Percentiles rank a stretch among this genome's conserved stretches.
Evolutionary conservation across 768 basidiomycete genomes (phyloP).

Genomic region (Tulasnella calospora): DNA sequence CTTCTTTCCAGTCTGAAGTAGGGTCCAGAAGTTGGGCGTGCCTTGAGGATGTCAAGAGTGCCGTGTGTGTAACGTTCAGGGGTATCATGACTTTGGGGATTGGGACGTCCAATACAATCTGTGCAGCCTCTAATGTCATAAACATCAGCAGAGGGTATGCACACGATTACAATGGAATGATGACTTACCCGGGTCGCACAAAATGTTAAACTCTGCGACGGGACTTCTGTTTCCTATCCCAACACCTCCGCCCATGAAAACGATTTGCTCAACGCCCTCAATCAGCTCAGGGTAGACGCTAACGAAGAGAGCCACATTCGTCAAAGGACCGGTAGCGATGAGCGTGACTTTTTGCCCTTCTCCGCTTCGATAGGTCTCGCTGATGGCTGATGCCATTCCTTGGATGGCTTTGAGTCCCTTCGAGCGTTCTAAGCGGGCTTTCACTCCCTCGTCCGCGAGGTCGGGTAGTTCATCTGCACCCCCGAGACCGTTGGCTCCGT

Average conservation of each 20-base stretch:
- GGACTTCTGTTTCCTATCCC: constrained; percentile 77
- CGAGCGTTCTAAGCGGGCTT: constrained; percentile 7
- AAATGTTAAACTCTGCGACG: constrained; percentile 46
- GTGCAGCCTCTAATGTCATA: constrained; percentile 71
- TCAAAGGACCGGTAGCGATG: constrained; percentile 78
- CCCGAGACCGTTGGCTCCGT: constrained; percentile 75
- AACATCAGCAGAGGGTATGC: not conserved
- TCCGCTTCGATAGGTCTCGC: constrained; percentile 53
- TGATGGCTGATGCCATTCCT: constrained; percentile 59
- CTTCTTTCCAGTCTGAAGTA: constrained; percentile 26
- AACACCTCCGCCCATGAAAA: constrained; percentile 88
- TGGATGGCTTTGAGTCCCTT: constrained; percentile 48
- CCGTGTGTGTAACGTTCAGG: constrained; percentile 83
- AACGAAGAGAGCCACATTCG: constrained; percentile 70
- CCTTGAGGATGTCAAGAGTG: constrained; percentile 59
- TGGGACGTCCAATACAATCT: constrained; percentile 71
- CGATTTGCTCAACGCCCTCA: constrained; percentile 59
- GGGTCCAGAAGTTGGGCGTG: constrained; percentile 52
- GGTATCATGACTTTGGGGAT: constrained; percentile 73
- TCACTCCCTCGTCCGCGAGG: constrained; percentile 12
- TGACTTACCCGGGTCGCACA: constrained; percentile 17
- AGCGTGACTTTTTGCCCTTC: constrained; percentile 43
- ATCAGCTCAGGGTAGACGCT: constrained; percentile 50
- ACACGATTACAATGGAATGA: not conserved
- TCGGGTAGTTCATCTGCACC: constrained; percentile 74